A percentile compares a stretch with the other conserved stretches of the same genome.
phyloP scores from a whole-genome alignment of 768 basidiomycete species.

The Leccinum arenicola region DNA sequence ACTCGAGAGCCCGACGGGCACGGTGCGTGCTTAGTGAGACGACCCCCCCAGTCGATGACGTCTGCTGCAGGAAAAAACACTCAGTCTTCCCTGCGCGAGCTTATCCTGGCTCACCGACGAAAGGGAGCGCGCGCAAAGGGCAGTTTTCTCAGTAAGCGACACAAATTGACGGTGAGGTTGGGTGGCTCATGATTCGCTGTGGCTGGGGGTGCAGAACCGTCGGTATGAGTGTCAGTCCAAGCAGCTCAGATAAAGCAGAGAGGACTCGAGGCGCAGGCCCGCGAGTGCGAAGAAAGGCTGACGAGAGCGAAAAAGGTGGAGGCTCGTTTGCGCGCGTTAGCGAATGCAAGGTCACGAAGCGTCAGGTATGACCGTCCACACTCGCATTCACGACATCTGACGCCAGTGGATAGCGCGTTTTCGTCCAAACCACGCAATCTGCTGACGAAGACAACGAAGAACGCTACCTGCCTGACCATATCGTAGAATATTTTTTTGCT shows the following conservation, averaged over 20 bases:
- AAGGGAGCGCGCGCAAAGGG: too few relatives aligned
- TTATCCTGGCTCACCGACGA: too few relatives aligned
- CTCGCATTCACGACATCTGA: constrained; percentile 3
- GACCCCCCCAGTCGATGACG: too few relatives aligned
- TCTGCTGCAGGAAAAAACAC: too few relatives aligned
- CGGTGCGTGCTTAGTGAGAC: too few relatives aligned
- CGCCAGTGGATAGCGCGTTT: constrained; percentile 25
- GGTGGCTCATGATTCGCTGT: constrained; percentile 33
- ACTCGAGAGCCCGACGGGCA: too few relatives aligned
- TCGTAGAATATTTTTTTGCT: too few relatives aligned
- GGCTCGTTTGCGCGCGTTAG: constrained; percentile 49
- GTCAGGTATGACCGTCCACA: constrained; percentile 42
- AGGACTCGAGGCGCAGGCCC: constrained; percentile 66
- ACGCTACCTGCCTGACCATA: constrained; percentile 50
- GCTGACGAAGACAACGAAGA: constrained; percentile 51
- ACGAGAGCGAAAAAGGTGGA: constrained; percentile 62
- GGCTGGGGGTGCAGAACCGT: constrained; percentile 45
- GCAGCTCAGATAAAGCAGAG: constrained; percentile 60
- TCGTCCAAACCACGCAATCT: constrained; percentile 12
- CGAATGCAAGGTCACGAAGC: constrained; percentile 60
- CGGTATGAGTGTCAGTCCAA: constrained; percentile 77
- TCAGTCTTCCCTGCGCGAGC: too few relatives aligned
- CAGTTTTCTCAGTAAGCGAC: too few relatives aligned
- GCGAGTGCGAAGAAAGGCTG: constrained; percentile 60
- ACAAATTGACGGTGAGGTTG: too few relatives aligned